Base-by-base conservation (phyloP, 352 stramenopile species). In the Pythium guiyangense region DNA sequence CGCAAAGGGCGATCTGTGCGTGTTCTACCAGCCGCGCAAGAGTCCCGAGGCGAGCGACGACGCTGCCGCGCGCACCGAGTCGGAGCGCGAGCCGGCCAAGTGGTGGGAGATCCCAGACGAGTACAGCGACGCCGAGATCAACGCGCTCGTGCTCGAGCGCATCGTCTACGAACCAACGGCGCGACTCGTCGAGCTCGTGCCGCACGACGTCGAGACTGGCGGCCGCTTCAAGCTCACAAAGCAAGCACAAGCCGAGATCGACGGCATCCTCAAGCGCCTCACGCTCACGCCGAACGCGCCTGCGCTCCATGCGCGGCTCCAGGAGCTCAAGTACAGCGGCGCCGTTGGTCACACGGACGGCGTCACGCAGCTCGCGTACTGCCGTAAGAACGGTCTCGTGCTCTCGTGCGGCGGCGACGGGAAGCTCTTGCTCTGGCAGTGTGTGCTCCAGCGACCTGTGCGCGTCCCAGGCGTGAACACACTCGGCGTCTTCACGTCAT, bases 21-120 rank as follows among this genome's bases (percentile, higher is more conserved):
- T 87, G 37, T 90, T 90, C 54, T 79, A 78, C 54, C 80, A 90
- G 49, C 73, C 77, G 50, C 70, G 74, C 26, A 63, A 62, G 34
- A 68, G 67, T 10, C 74, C 71, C 2, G 57, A 72, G 40, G 65
- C n/a, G 63, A 56, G 27, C 5, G 20, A 22, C 6, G 42, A 14
- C 17, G 20, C 6, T 26, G 20, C 1, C 2, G n/a, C 15, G n/a
- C 31, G 50, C 22, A 55, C 1, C 39, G 29, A 17, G 49, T 40
- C n/a, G 26, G 52, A 64, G 15, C 54, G 40, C 12, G 79, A 86
- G 22, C 77, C 77, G 12, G 72, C 69, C 3, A 88, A 88, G 46
- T 90, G 80, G 80, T 90, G 77, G 77, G 77, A 90, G 48, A 81
- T 90, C 39, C 77, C 80, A 1, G 77, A 86, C 25, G 74, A 81